Evolutionary conservation across 768 basidiomycete species (phyloP).

Genomic region (Boletus subparvulus): DNA sequence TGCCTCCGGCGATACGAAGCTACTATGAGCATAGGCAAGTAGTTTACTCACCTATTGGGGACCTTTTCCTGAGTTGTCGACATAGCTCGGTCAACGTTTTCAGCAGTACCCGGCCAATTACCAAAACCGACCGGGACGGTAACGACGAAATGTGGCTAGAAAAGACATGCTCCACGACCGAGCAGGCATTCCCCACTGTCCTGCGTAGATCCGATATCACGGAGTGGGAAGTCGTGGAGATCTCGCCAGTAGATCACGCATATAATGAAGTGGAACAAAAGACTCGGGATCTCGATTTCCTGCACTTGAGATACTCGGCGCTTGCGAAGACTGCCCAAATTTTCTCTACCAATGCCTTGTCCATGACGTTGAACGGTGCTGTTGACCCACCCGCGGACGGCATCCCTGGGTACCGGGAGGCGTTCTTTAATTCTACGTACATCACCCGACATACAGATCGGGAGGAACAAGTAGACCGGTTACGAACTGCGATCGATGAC

Average conservation of each 20-base stretch:
- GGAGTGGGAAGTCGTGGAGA: conserved; percentile 64
- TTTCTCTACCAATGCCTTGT: conserved; percentile 75
- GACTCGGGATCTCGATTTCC: conserved; percentile 70
- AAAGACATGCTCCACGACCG: conserved; percentile 84
- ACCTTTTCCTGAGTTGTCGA: conserved; percentile 1
- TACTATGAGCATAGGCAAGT: conserved; percentile 86
- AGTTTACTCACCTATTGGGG: background rate
- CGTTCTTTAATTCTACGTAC: conserved; percentile 75
- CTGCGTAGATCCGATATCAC: conserved; percentile 86
- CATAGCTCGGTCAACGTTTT: conserved; percentile 80
- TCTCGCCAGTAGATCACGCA: conserved; percentile 85
- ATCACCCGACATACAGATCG: conserved; percentile 66
- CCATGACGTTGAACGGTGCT: conserved; percentile 83
- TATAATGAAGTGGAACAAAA: conserved; percentile 77
- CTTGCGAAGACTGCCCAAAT: conserved; percentile 72
- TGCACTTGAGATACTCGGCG: conserved; percentile 72
- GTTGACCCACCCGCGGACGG: conserved; percentile 80
- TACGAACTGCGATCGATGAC: conserved; percentile 75
- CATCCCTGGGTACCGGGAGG: conserved; percentile 73
- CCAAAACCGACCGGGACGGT: conserved; percentile 62
- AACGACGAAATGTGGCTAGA: conserved; percentile 82
- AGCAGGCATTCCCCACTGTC: conserved; percentile 89
- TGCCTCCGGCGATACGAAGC: conserved; percentile 71
- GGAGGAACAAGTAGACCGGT: conserved; percentile 65
- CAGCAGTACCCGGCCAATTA: conserved; percentile 68